Evolutionary conservation across 2,329 filamentous ascomycete genomes (phyloP).

Genomic region (Cyclaneusma minus): DNA sequence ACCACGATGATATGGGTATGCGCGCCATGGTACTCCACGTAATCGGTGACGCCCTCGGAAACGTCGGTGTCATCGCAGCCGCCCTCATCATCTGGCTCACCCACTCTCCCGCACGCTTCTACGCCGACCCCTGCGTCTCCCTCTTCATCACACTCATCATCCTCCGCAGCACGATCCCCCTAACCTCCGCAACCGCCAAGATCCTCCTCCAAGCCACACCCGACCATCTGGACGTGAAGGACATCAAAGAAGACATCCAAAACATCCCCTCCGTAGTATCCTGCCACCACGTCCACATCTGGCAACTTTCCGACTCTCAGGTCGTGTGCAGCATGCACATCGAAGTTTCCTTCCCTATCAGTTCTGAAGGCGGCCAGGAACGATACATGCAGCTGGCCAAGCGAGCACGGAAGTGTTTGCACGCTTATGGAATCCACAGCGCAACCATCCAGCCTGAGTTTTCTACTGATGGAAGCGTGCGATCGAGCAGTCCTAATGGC

Average conservation of each 20-base stretch:
- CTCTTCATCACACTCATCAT: slow-evolving; percentile 81
- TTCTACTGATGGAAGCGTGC: slow-evolving; percentile 41
- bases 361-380: slow-evolving; percentile 52
- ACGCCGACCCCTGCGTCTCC: slow-evolving; percentile 83
- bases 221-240: slow-evolving; percentile 70
- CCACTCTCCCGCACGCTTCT: slow-evolving; percentile 64
- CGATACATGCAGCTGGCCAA: slow-evolving; percentile 85
- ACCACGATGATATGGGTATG: slow-evolving; percentile 89
- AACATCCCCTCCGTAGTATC: slow-evolving; percentile 70
- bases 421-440: slow-evolving; percentile 91
- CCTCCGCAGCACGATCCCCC: slow-evolving; percentile 57
- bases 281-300: slow-evolving; percentile 93
- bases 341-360: slow-evolving; percentile 79
- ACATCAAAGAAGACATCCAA: slow-evolving; percentile 86
- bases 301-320: slow-evolving; percentile 93
- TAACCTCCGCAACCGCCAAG: slow-evolving; percentile 66
- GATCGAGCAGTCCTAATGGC: slow-evolving; percentile 9
- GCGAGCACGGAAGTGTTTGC: slow-evolving; percentile 72
- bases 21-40: slow-evolving; percentile 65
- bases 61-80: slow-evolving; percentile 71
- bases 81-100: slow-evolving; percentile 88
- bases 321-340: slow-evolving; percentile 87
- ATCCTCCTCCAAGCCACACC: slow-evolving; percentile 92
- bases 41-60: slow-evolving; percentile 72
- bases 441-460: slow-evolving; percentile 96